Conservation (phyloP, 805 yeast genomes). For the Pichia membranifaciens region DNA sequence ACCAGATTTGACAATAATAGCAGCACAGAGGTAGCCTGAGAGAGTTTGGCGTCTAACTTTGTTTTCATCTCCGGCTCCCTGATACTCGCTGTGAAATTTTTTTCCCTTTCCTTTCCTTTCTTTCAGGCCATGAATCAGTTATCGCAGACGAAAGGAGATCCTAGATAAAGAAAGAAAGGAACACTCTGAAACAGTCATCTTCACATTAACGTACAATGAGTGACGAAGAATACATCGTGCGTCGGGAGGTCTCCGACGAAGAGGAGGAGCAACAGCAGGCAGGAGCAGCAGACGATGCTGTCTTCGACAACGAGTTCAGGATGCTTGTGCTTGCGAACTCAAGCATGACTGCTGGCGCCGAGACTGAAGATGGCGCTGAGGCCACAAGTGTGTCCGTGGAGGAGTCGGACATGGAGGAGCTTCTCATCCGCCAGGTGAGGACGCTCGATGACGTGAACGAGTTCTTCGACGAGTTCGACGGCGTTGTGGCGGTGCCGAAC, state of each 20-base stretch:
- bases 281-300: not conserved
- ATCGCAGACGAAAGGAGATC: no score
- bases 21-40: no score
- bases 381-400: slow-evolving; percentile 27
- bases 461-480: slow-evolving; percentile 50
- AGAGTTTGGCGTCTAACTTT: no score
- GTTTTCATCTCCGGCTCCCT: no score
- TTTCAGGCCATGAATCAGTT: no score
- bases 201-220: no score
- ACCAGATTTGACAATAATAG: no score
- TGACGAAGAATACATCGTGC: slow-evolving; percentile 15
- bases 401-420: slow-evolving; percentile 41
- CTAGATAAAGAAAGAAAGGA: no score
- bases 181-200: no score
- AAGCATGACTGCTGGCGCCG: not conserved
- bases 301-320: slow-evolving; percentile 15
- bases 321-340: slow-evolving; percentile 13
- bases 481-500: slow-evolving; percentile 46
- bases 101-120: no score
- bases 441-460: slow-evolving; percentile 43
- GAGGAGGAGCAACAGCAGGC: not conserved
- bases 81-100: no score
- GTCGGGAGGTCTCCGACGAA: slow-evolving; percentile 12
- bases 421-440: slow-evolving; percentile 30
- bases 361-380: not conserved